Conservation (phyloP, 306 rosid genomes). For the Luffa aegyptiaca region DNA sequence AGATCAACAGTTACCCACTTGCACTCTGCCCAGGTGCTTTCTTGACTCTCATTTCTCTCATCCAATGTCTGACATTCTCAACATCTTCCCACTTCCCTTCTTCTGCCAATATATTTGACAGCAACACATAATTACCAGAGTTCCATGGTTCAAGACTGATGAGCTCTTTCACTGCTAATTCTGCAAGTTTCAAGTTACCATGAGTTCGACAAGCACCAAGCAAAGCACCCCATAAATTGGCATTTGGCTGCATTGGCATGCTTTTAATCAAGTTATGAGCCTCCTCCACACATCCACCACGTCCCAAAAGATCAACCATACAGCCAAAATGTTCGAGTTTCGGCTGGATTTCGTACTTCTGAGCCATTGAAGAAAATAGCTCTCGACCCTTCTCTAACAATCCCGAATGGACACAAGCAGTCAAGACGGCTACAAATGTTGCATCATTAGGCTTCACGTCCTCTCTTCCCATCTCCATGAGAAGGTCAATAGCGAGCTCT, state of each 20-base stretch:
- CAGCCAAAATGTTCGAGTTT: constrained; percentile 77
- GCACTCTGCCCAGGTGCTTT: constrained; percentile 76
- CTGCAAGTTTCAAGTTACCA: constrained; percentile 47
- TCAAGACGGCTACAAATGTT: constrained; percentile 53
- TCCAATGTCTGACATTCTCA: constrained; percentile 51
- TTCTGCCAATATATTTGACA: constrained; percentile 75
- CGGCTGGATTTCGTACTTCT: constrained; percentile 32
- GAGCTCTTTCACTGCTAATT: constrained; percentile 52
- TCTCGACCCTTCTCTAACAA: constrained; percentile 53
- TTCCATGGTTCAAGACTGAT: constrained; percentile 64
- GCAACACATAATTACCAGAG: constrained; percentile 68
- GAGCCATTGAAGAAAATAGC: constrained; percentile 48
- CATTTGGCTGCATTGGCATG: constrained; percentile 64
- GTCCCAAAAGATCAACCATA: constrained; percentile 72
- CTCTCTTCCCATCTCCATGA: constrained; percentile 46
- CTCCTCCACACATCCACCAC: constrained; percentile 44
- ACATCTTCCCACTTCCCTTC: constrained; percentile 77
- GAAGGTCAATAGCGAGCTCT: constrained; percentile 48
- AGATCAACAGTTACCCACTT: constrained; percentile 18
- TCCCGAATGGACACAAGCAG: constrained; percentile 73
- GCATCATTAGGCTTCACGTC: constrained; percentile 46
- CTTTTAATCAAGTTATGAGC: constrained; percentile 54
- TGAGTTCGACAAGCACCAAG: constrained; percentile 76
- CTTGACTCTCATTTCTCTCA: constrained; percentile 40
- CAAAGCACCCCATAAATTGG: constrained; percentile 74